A percentile compares a stretch with the other conserved stretches of the same genome.
Evolutionary conservation across 371 early-diverging fungal species (phyloP).

Genomic region (Sporodiniella umbellata): DNA sequence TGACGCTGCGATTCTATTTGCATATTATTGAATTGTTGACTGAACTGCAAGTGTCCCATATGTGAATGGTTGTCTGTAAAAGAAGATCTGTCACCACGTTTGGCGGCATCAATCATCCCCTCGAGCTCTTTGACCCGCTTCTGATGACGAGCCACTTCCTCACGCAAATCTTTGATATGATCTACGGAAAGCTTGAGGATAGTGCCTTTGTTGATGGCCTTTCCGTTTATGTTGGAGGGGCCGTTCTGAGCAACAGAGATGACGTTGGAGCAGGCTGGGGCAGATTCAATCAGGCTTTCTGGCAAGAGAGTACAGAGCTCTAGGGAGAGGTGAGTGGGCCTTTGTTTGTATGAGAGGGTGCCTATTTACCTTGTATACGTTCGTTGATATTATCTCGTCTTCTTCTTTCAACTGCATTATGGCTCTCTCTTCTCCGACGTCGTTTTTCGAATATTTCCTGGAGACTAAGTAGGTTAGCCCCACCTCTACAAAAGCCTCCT

Average conservation of each 20-base stretch:
- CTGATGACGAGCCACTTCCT: constrained; percentile 32
- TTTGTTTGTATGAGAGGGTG: background rate
- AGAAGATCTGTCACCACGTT: constrained; percentile 15
- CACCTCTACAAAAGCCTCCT: background rate
- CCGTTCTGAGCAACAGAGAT: constrained; percentile 25
- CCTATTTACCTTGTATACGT: constrained; percentile 76
- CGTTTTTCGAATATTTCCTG: constrained; percentile 54
- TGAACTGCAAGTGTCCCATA: constrained; percentile 26
- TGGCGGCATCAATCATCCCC: constrained; percentile 59
- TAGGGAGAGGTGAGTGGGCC: constrained; percentile 9
- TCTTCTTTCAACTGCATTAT: constrained; percentile 84
- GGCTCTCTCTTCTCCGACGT: constrained; percentile 49
- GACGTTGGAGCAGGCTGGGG: constrained; percentile 40
- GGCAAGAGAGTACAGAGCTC: constrained; percentile 88
- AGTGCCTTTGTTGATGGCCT: constrained; percentile 79
- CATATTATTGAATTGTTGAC: constrained; percentile 26
- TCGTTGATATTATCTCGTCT: constrained; percentile 97
- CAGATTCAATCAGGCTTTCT: constrained; percentile 46
- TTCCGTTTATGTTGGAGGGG: constrained; percentile 34
- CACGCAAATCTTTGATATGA: constrained; percentile 43
- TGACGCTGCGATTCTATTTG: constrained; percentile 14
- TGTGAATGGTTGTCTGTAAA: constrained; percentile 8
- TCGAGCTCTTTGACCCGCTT: constrained; percentile 52
- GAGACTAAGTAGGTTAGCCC: constrained; percentile 17
- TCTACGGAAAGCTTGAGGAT: constrained; percentile 84